These are phyloP conservation scores for Sisymbrium altissimum DNA, from an alignment of 345 rosid species.

Conservation along the genomic window DNA sequence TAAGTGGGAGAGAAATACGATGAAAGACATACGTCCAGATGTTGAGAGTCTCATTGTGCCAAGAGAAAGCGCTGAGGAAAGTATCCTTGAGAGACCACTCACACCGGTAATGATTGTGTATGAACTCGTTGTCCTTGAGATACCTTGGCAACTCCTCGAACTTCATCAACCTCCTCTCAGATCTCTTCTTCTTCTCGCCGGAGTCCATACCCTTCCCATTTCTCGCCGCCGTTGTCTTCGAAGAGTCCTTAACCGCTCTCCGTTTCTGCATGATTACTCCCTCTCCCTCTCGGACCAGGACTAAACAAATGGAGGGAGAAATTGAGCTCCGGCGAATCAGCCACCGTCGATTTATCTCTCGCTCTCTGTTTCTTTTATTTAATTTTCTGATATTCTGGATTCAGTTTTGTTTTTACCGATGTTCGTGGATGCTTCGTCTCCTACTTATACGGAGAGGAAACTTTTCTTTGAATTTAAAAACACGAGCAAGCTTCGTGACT, in stretches of 20 bases:
- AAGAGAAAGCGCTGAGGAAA: conserved; percentile 65
- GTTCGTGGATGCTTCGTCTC: conserved; percentile 12
- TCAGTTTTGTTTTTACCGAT: neutral
- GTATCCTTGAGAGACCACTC: conserved; percentile 88
- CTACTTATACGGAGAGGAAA: conserved; percentile 34
- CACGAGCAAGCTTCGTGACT: conserved; percentile 22
- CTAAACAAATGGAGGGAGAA: neutral
- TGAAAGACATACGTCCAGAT: conserved; percentile 92
- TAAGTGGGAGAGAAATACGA: neutral
- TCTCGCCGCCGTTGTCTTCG: conserved; percentile 14
- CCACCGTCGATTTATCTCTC: conserved; percentile 14
- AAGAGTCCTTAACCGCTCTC: conserved; percentile 8
- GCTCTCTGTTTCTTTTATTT: no score
- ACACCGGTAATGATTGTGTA: conserved; percentile 81
- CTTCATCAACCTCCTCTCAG: conserved; percentile 56
- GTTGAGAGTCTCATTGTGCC: conserved; percentile 96
- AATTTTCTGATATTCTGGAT: neutral
- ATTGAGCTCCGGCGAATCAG: conserved; percentile 8
- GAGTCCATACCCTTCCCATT: conserved; percentile 19
- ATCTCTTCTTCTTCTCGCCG: conserved; percentile 33
- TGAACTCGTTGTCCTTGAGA: conserved; percentile 81
- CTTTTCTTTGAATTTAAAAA: neutral
- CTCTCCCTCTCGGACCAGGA: conserved; percentile 2
- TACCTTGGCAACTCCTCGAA: conserved; percentile 78
- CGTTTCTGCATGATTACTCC: conserved; percentile 30